Evolutionary conservation across 257 asterid species (phyloP).

Genomic region (Penstemon eatonii): DNA sequence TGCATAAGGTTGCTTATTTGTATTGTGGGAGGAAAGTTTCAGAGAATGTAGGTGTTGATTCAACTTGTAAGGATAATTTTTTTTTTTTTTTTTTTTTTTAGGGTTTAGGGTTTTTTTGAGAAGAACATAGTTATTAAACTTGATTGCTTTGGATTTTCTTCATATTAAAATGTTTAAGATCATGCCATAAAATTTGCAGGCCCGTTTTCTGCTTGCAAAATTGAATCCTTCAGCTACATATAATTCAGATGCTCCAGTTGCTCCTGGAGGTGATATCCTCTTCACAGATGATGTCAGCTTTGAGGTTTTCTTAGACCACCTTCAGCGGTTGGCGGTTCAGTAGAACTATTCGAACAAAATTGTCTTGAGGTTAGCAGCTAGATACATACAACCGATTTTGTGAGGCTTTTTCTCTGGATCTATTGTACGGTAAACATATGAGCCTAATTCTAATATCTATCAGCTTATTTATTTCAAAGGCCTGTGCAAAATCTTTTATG

Average conservation of each 20-base stretch:
- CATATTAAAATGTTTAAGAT: slow-evolving; percentile 14
- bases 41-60: slow-evolving; percentile 2
- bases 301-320: slow-evolving; percentile 96
- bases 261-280: slow-evolving; percentile 83
- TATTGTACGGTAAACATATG: slow-evolving; percentile 45
- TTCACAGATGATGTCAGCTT: slow-evolving; percentile 98
- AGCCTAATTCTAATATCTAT: slow-evolving; percentile 23
- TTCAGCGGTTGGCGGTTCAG: slow-evolving; percentile 94
- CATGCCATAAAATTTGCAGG: slow-evolving; percentile 52
- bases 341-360: slow-evolving; percentile 36
- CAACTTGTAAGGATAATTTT: neutral
- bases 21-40: neutral
- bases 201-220: slow-evolving; percentile 93
- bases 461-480: slow-evolving; percentile 23
- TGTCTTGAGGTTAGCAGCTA: slow-evolving; percentile 47
- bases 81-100: no score
- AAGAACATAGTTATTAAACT: neutral
- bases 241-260: slow-evolving; percentile 63
- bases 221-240: slow-evolving; percentile 97
- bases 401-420: slow-evolving; percentile 36
- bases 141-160: slow-evolving; percentile 20
- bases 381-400: slow-evolving; percentile 47
- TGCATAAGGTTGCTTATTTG: slow-evolving; percentile 22
- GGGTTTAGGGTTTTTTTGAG: no score
- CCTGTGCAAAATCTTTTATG: slow-evolving; percentile 23